Evolutionary conservation across 306 rosid species (phyloP).

Genomic region (Vigna hirtella): DNA sequence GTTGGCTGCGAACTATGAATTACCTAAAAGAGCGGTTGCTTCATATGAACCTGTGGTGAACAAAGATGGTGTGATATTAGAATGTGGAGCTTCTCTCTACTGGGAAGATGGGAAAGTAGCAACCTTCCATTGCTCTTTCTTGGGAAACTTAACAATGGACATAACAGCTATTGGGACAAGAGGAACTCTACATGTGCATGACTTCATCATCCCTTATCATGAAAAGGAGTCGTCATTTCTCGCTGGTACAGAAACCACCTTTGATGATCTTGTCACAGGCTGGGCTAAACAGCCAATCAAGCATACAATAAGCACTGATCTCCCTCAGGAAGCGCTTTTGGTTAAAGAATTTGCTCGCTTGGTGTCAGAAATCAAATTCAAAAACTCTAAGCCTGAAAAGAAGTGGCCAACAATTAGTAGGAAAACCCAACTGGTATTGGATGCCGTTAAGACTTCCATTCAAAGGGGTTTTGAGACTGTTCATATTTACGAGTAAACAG

Average conservation of each 20-base stretch:
- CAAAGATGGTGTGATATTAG: conserved; percentile 64
- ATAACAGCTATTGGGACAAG: conserved; percentile 66
- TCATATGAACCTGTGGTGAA: conserved; percentile 44
- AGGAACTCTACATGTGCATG: conserved; percentile 70
- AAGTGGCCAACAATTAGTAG: conserved; percentile 71
- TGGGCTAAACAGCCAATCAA: conserved; percentile 59
- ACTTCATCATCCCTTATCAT: conserved; percentile 61
- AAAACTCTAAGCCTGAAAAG: conserved; percentile 59
- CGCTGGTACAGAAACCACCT: conserved; percentile 45
- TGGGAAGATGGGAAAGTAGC: conserved; percentile 81
- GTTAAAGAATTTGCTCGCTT: conserved; percentile 66
- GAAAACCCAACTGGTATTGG: conserved; percentile 73
- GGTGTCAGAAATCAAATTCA: conserved; percentile 57
- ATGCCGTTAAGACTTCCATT: conserved; percentile 75
- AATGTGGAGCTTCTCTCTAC: conserved; percentile 66
- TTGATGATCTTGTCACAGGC: conserved; percentile 59
- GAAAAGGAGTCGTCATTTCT: conserved; percentile 69
- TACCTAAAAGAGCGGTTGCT: conserved; percentile 46
- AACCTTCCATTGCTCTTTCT: conserved; percentile 80
- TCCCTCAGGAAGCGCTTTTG: conserved; percentile 80
- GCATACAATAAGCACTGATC: conserved; percentile 55
- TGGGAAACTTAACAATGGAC: conserved; percentile 70
- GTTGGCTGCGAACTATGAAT: conserved; percentile 44
- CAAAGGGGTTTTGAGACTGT: conserved; percentile 58
- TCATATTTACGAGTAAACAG: conserved; percentile 42